phyloP scores from a whole-genome alignment of 495 filamentous ascomycete species.

The Collariella sp. region DNA sequence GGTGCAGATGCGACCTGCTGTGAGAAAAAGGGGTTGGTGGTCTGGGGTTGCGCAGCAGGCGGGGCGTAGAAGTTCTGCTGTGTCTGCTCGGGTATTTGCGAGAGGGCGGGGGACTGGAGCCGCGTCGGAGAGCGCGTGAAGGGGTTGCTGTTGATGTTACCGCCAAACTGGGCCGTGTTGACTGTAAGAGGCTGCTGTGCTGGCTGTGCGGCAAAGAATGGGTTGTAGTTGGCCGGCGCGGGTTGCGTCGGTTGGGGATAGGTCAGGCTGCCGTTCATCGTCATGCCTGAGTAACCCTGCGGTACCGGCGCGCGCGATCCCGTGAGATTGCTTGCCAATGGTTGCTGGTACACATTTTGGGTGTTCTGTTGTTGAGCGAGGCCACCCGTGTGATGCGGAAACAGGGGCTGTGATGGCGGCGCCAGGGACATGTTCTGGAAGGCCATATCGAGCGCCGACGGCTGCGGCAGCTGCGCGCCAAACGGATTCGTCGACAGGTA shows the following conservation, averaged over 20 bases:
- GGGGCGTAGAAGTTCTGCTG: conserved; percentile 42
- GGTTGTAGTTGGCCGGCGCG: conserved; percentile 48
- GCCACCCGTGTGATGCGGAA: conserved; percentile 78
- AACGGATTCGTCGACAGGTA: conserved; percentile 46
- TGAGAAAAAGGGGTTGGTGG: conserved; percentile 49
- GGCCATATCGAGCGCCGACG: conserved; percentile 49
- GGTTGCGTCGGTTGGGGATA: conserved; percentile 37
- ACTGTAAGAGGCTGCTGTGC: conserved; percentile 30
- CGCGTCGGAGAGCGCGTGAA: conserved; percentile 41
- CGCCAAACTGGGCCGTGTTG: conserved; percentile 30
- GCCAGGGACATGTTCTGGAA: conserved; percentile 68
- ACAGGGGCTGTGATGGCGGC: conserved; percentile 52
- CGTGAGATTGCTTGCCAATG: conserved; percentile 55
- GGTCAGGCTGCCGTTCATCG: conserved; percentile 40
- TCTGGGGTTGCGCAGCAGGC: conserved; percentile 28
- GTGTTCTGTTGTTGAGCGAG: conserved; percentile 46
- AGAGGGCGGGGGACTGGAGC: conserved; percentile 37
- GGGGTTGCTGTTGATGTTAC: conserved; percentile 32
- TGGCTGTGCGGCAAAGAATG: conserved; percentile 46
- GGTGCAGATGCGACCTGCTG: conserved; percentile 30
- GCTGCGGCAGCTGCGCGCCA: conserved; percentile 36
- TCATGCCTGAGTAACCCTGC: conserved; percentile 40
- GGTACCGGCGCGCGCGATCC: conserved; percentile 49
- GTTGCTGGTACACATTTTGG: conserved; percentile 40
- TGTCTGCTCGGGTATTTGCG: conserved; percentile 43